phyloP scores from a whole-genome alignment of 768 basidiomycete species.

The Psilocybe azurescens region DNA sequence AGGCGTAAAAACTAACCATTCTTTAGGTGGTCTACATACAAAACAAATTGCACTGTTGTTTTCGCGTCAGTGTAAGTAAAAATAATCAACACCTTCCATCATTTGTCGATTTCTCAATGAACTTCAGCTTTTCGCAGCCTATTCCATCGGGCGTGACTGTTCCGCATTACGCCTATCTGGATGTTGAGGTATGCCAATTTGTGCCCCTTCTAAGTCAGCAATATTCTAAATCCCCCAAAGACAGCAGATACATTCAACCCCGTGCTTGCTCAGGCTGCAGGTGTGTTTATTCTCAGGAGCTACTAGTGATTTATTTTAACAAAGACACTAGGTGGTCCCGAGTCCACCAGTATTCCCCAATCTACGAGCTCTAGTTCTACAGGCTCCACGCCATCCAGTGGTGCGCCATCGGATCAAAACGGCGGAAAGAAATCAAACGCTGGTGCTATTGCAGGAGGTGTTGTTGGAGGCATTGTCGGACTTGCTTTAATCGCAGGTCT shows the following conservation, averaged over 20 bases:
- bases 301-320: background rate
- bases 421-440: conserved; percentile 21
- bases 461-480: conserved; percentile 58
- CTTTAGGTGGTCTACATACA: conserved; percentile 54
- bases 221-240: conserved; percentile 21
- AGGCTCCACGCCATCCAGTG: background rate
- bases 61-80: conserved; percentile 39
- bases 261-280: conserved; percentile 32
- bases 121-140: conserved; percentile 35
- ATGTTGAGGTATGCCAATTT: conserved; percentile 39
- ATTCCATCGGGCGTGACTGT: conserved; percentile 50
- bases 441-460: conserved; percentile 65
- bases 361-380: conserved; percentile 23
- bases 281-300: conserved; percentile 21
- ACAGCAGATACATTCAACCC: conserved; percentile 36
- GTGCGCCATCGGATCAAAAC: background rate
- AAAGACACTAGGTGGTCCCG: conserved; percentile 31
- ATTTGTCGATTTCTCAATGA: background rate
- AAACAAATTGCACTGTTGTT: conserved; percentile 48
- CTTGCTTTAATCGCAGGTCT: conserved; percentile 45
- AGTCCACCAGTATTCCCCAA: conserved; percentile 36
- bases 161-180: conserved; percentile 55
- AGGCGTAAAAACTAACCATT: background rate
- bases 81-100: background rate
- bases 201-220: background rate